A percentile compares a stretch with the other conserved stretches of the same genome.
phyloP scores from a whole-genome alignment of 306 rosid species.

The Medicago ruthenica region DNA sequence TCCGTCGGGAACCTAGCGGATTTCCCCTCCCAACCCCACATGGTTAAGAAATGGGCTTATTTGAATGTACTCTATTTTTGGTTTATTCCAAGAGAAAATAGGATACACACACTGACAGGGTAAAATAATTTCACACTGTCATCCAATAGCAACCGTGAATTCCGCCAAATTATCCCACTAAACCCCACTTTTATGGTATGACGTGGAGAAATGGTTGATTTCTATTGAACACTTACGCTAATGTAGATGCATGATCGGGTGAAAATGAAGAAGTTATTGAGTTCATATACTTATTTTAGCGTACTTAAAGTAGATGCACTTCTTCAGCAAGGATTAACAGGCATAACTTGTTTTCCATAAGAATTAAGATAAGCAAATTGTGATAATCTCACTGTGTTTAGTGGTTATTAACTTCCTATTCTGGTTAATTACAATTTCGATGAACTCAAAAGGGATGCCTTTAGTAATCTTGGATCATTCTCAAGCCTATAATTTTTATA shows the following conservation, averaged over 20 bases:
- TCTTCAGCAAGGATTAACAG: constrained; percentile 9
- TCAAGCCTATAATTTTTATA: constrained; percentile 16
- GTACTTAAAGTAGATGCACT: background rate
- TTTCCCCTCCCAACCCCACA: background rate
- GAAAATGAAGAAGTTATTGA: background rate
- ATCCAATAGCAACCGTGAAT: too few relatives aligned
- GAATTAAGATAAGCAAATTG: constrained; percentile 6
- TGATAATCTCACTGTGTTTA: background rate
- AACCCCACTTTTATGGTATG: too few relatives aligned
- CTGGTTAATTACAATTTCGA: constrained; percentile 25
- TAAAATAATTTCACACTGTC: too few relatives aligned
- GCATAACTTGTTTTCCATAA: constrained; percentile 1
- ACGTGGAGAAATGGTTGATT: too few relatives aligned
- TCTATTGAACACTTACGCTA: too few relatives aligned
- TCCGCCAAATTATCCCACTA: too few relatives aligned
- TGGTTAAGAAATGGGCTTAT: background rate
- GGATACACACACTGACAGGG: too few relatives aligned
- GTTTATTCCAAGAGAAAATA: background rate
- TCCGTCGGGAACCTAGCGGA: background rate
- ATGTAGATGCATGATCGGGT: background rate
- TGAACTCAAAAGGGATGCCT: background rate
- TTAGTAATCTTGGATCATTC: constrained; percentile 14
- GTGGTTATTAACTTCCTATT: background rate
- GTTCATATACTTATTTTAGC: background rate
- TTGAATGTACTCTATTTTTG: background rate